phyloP scores from a whole-genome alignment of 208 protist genomes.

The Wallacemonas sp. region DNA sequence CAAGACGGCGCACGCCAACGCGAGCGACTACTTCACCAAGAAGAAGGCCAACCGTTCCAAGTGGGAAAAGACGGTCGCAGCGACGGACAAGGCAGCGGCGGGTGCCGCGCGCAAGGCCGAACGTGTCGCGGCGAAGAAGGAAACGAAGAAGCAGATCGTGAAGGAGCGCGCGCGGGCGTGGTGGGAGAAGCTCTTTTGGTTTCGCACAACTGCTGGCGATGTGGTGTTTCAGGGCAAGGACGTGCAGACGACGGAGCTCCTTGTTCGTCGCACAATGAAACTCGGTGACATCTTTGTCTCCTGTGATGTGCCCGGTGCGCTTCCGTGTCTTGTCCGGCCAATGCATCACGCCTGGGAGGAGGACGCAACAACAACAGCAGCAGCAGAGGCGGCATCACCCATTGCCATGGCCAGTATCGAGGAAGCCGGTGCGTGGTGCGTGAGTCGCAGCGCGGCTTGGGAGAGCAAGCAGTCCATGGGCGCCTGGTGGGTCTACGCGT shows the following conservation, averaged over 20 bases:
- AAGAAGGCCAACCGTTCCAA: conserved; percentile 88
- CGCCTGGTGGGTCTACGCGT: conserved; percentile 96
- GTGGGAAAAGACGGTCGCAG: conserved; percentile 79
- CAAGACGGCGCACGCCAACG: conserved; percentile 95
- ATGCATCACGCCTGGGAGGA: conserved; percentile 34
- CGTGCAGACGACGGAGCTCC: conserved; percentile 95
- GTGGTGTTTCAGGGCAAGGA: conserved; percentile 96
- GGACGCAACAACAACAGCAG: not conserved
- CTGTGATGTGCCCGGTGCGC: conserved; percentile 94
- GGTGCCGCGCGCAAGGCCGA: conserved; percentile 78
- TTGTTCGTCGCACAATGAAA: conserved; percentile 80
- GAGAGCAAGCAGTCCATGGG: conserved; percentile 90
- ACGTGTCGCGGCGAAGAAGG: conserved; percentile 54
- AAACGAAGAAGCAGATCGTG: conserved; percentile 78
- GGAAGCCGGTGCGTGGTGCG: conserved; percentile 91
- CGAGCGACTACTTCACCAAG: conserved; percentile 86
- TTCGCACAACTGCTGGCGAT: conserved; percentile 95
- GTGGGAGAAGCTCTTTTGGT: conserved; percentile 99
- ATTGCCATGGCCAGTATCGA: conserved; percentile 68
- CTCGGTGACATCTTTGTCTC: conserved; percentile 95
- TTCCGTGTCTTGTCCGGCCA: conserved; percentile 94
- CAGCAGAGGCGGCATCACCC: conserved; percentile 2
- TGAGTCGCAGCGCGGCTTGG: conserved; percentile 95
- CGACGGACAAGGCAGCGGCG: conserved; percentile 83
- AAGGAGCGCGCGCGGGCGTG: conserved; percentile 91